Evolutionary conservation across 2,329 filamentous ascomycete species (phyloP).

Genomic region (Cadophora sp.): DNA sequence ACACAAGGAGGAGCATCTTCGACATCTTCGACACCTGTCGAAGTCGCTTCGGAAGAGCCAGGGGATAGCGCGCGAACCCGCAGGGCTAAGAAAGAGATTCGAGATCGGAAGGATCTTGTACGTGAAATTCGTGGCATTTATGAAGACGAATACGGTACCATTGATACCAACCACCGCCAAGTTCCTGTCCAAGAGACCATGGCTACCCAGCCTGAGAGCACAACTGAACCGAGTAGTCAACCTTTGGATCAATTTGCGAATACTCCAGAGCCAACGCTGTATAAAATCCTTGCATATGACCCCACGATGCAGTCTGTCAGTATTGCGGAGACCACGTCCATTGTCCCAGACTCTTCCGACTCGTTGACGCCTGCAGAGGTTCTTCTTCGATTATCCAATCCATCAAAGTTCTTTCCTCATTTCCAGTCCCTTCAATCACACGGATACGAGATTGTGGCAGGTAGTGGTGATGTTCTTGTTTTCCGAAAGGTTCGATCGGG

Average conservation of each 20-base stretch:
- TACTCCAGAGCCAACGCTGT: conserved; percentile 47
- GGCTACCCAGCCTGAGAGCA: not conserved
- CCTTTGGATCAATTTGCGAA: conserved; percentile 12
- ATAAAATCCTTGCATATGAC: conserved; percentile 73
- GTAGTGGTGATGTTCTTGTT: conserved; percentile 66
- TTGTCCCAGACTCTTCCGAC: conserved; percentile 54
- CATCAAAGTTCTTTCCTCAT: conserved; percentile 69
- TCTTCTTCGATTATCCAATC: conserved; percentile 65
- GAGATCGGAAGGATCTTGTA: conserved; percentile 38
- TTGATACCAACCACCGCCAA: conserved; percentile 44
- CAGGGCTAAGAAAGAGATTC: not conserved
- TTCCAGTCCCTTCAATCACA: conserved; percentile 63
- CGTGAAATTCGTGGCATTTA: conserved; percentile 50
- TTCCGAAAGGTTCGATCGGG: conserved; percentile 64
- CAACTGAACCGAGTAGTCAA: not conserved
- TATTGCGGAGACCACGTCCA: conserved; percentile 65
- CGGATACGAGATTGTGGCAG: conserved; percentile 72
- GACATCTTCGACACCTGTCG: not conserved
- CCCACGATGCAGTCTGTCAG: conserved; percentile 61
- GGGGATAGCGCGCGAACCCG: not conserved
- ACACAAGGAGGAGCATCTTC: not conserved
- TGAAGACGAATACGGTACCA: conserved; percentile 50
- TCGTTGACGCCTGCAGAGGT: conserved; percentile 65
- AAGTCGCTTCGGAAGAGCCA: not conserved
- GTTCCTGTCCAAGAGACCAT: conserved; percentile 10